A percentile compares a stretch with the other conserved stretches of the same genome.
Evolutionary conservation across 495 filamentous ascomycete species (phyloP).

Genomic region (Aspergillus carlsbadensis): DNA sequence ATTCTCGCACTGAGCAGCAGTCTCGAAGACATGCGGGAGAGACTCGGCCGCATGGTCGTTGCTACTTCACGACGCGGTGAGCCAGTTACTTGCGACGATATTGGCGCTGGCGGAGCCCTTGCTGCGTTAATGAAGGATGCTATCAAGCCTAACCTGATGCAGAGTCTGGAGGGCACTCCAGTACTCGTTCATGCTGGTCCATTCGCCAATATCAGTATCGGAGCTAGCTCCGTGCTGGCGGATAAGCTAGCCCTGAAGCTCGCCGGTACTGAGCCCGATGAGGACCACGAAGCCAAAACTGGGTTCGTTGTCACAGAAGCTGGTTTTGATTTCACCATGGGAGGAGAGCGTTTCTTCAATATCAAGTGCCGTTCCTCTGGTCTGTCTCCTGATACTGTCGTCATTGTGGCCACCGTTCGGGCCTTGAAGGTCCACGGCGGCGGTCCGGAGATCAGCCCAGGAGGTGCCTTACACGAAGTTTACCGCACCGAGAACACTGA

Average conservation of each 20-base stretch:
- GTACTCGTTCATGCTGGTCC: conserved; percentile 97
- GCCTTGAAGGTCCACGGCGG: conserved; percentile 97
- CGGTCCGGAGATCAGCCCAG: conserved; percentile 86
- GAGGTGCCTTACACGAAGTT: conserved; percentile 74
- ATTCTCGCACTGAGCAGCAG: conserved; percentile 91
- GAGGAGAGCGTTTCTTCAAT: conserved; percentile 98
- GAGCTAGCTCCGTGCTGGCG: conserved; percentile 89
- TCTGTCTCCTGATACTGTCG: conserved; percentile 85
- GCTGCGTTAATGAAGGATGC: conserved; percentile 96
- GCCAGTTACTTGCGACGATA: conserved; percentile 92
- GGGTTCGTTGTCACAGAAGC: conserved; percentile 98
- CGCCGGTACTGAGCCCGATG: conserved; percentile 91
- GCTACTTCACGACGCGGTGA: conserved; percentile 82
- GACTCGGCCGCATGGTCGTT: conserved; percentile 95
- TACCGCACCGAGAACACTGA: conserved; percentile 95
- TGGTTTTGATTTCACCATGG: conserved; percentile 99
- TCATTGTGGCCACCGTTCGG: conserved; percentile 92
- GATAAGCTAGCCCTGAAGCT: conserved; percentile 96
- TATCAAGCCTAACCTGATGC: conserved; percentile 98
- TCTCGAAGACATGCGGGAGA: conserved; percentile 87
- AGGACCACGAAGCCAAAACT: conserved; percentile 78
- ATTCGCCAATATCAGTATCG: conserved; percentile 98
- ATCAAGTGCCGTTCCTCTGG: conserved; percentile 98
- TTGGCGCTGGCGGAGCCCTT: conserved; percentile 88
- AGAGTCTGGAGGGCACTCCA: conserved; percentile 93